Percentiles rank a stretch among this genome's conserved stretches.
Conservation (phyloP, 176 grass and related monocot genomes). For the Oryza meyeriana region DNA sequence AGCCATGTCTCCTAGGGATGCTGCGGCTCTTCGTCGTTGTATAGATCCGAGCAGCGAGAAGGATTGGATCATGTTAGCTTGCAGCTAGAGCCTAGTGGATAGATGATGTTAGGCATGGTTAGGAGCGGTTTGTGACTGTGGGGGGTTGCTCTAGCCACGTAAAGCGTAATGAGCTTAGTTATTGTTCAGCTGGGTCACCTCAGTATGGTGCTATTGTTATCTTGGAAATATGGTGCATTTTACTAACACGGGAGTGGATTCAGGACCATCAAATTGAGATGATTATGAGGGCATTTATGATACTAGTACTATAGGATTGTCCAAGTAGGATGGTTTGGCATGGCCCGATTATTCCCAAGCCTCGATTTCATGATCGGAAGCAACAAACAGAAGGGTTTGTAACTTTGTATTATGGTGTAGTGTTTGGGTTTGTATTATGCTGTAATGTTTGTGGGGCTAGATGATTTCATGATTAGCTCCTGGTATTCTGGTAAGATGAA, state of each 20-base stretch:
- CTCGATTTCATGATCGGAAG: neutral
- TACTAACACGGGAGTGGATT: neutral
- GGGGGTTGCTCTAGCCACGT: no score
- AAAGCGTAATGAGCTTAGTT: neutral
- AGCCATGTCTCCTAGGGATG: neutral
- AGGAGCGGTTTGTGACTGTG: neutral
- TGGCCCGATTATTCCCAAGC: neutral
- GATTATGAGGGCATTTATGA: neutral
- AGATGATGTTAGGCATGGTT: neutral
- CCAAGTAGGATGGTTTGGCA: neutral
- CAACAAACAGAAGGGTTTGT: neutral
- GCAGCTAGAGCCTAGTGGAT: neutral
- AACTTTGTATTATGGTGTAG: neutral
- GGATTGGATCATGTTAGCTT: neutral
- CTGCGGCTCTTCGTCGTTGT: neutral
- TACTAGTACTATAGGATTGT: neutral
- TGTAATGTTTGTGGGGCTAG: no score
- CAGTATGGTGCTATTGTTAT: neutral
- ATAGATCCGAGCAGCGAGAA: slow-evolving; percentile 2
- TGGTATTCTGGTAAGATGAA: neutral
- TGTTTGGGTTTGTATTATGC: no score
- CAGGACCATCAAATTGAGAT: neutral
- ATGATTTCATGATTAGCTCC: neutral
- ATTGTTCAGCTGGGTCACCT: neutral
- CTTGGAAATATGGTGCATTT: neutral